Evolutionary conservation across 306 rosid genomes (phyloP), one percentile per base, ranked within the genome.

Genomic region (Pyrus bretschneideri): DNA sequence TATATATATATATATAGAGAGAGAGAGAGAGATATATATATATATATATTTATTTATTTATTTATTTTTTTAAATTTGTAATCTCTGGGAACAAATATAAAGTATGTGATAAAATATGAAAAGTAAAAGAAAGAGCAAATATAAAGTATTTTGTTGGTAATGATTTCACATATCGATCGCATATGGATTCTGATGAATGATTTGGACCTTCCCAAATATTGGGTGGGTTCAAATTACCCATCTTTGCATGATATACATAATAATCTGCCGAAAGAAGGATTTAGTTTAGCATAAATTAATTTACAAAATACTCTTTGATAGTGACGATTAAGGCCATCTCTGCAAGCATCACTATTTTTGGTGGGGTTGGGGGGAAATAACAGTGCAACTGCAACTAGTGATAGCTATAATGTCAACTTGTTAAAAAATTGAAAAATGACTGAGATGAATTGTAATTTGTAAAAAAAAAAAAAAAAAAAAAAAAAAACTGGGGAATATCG

Each of bases 151-250:
- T 59, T 11, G 17, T 4, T 4, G 1, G 31, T 62, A 62, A 5
- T 27, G 35, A 29, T 29, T 61, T 62, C 9, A 51, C 18, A 51
- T 51, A 51, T 51, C 55, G 21, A 51, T 51, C 42, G 70, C 14
- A 51, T 44, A 33, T 69, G 73, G 57, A 10, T 65, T 52, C 27
- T 73, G 75, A 67, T 22, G 71, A 78, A 67, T 22, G 71, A 78
- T 67, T 54, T 77, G 70, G 80, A 49, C 75, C 75, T 44, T 44
- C 70, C 52, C 31, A 40, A 35, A 46, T 30, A 33, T 23, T 42
- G 55, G 35, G 80, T 66, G 85, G 67, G 69, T 78, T 84, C 82
- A 85, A 81, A 42, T 58, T 72, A 27, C 17, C 71, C 22, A 46
- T n/a, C 51, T 51, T 57, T 71, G 2, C 7, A 33, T 17, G 4